Conservation (phyloP, 495 filamentous ascomycete genomes). For the Neurospora africana region DNA sequence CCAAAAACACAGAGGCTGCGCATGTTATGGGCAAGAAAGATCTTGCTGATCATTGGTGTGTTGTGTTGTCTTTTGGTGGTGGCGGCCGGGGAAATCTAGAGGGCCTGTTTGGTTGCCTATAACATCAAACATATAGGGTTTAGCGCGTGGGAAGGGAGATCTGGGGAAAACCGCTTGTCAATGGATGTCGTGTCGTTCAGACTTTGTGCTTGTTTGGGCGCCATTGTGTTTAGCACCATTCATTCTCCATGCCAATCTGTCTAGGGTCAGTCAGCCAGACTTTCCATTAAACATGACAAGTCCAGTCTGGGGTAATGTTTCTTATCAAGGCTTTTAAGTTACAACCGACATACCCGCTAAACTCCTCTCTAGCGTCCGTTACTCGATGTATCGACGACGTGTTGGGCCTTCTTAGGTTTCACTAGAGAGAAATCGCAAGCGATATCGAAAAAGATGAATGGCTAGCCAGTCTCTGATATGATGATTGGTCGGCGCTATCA, state of each 20-base stretch:
- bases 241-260: not conserved
- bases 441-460: not conserved
- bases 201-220: not conserved
- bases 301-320: not conserved
- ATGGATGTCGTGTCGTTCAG: not conserved
- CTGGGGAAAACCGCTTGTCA: not conserved
- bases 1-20: not conserved
- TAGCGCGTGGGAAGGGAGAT: not conserved
- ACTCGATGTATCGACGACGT: not conserved
- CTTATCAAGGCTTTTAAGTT: not conserved
- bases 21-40: not conserved
- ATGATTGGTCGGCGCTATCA: not conserved
- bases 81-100: not conserved
- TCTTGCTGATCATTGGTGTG: not conserved
- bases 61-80: not conserved
- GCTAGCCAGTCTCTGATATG: not conserved
- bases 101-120: not conserved
- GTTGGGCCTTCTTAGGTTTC: not conserved
- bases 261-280: not conserved
- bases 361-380: not conserved
- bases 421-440: not conserved
- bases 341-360: not conserved
- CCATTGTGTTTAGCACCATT: not conserved
- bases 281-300: not conserved
- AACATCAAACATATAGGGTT: not conserved